phyloP scores from a whole-genome alignment of 179 eudicot genomes.

The Vitellaria paradoxa region DNA sequence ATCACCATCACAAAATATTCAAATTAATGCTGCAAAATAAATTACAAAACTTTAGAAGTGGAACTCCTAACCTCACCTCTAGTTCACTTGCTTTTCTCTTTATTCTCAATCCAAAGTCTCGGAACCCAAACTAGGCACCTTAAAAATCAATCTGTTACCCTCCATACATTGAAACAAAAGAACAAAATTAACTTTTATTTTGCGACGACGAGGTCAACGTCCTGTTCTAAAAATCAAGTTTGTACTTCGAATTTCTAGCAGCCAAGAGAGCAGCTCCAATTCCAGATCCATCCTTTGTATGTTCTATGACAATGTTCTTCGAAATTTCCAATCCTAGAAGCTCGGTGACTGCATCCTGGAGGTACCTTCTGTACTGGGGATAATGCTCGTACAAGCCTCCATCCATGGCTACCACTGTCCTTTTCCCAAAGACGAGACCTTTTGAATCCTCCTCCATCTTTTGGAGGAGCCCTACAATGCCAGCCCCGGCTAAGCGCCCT shows the following conservation, averaged over 20 bases:
- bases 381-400: constrained; percentile 80
- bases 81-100: not conserved
- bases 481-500: constrained; percentile 80
- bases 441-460: constrained; percentile 65
- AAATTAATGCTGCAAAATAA: not conserved
- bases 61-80: not conserved
- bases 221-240: constrained; percentile 20
- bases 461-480: constrained; percentile 70
- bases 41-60: constrained; percentile 6
- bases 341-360: constrained; percentile 58
- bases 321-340: constrained; percentile 57
- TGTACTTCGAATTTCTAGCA: constrained; percentile 60
- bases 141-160: not conserved
- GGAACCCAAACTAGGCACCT: not conserved
- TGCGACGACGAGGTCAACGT: not conserved
- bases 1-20: no score
- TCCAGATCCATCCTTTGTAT: constrained; percentile 75
- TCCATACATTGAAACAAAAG: not conserved
- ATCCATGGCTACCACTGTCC: constrained; percentile 85
- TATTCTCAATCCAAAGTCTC: not conserved
- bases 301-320: constrained; percentile 53
- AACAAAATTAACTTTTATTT: not conserved
- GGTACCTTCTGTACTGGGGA: constrained; percentile 60
- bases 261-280: constrained; percentile 90
- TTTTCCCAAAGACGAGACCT: constrained; percentile 51